These are phyloP conservation scores for Larix kaempferi DNA, from an alignment of 75 land plant species.

Conservation along the genomic window DNA sequence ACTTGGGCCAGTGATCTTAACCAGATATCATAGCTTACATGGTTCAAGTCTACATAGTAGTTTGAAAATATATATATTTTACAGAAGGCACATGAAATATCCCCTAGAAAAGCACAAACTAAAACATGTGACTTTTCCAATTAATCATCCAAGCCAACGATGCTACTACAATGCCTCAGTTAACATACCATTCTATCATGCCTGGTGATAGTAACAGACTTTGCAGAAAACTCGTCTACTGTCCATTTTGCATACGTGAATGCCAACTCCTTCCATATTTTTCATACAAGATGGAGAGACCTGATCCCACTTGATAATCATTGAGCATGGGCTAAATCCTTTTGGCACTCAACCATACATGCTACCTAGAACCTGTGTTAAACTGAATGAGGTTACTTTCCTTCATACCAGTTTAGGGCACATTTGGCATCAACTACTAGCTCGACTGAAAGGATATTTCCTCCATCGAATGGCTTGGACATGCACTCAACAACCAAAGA, in stretches of 20 bases:
- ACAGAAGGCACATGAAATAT: too few species aligned
- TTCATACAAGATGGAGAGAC: not conserved
- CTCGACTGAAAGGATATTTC: constrained; percentile 71
- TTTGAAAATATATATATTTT: too few species aligned
- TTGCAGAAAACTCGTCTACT: not conserved
- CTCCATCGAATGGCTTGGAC: constrained; percentile 87
- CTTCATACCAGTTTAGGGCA: constrained; percentile 88
- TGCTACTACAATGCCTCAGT: too few species aligned
- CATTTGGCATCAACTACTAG: constrained; percentile 92
- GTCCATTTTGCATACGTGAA: not conserved
- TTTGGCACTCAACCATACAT: not conserved
- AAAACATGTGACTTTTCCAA: too few species aligned
- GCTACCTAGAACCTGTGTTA: not conserved
- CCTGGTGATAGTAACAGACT: too few species aligned
- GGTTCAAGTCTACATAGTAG: too few species aligned
- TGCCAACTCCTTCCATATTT: not conserved
- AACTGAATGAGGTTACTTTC: constrained; percentile 43
- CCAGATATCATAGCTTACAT: too few species aligned
- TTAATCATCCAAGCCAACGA: too few species aligned
- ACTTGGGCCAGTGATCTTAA: too few species aligned
- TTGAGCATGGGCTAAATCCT: not conserved
- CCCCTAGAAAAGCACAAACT: too few species aligned
- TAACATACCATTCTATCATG: too few species aligned
- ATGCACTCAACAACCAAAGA: constrained; percentile 84
- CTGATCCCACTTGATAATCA: not conserved